Conservation (phyloP, 352 stramenopile species). For the Globisporangium takayamanum region DNA sequence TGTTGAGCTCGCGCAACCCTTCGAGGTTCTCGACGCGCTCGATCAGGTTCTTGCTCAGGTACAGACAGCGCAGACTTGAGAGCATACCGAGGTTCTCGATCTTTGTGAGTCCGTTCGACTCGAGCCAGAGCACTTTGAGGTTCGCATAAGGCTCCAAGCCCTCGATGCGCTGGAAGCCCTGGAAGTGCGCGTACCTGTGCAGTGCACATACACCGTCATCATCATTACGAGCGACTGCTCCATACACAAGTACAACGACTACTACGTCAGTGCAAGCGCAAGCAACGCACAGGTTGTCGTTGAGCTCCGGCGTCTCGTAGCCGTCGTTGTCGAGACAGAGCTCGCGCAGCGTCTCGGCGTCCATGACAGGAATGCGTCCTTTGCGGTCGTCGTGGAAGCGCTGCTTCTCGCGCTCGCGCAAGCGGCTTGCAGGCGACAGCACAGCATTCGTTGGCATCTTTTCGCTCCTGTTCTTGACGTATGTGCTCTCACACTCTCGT, state of each 20-base stretch:
- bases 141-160: conserved; percentile 92
- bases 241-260: neutral
- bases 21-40: conserved; percentile 65
- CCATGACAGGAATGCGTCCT: conserved; percentile 82
- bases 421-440: conserved; percentile 41
- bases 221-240: neutral
- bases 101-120: conserved; percentile 89
- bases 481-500: too few relatives aligned
- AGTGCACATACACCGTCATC: conserved; percentile 17
- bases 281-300: conserved; percentile 77
- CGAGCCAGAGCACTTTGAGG: conserved; percentile 94
- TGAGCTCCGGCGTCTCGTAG: conserved; percentile 76
- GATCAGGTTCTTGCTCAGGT: conserved; percentile 92
- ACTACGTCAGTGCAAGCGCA: too few relatives aligned
- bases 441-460: conserved; percentile 35
- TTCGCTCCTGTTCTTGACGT: too few relatives aligned
- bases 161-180: conserved; percentile 92
- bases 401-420: conserved; percentile 66
- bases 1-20: conserved; percentile 75
- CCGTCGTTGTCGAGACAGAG: conserved; percentile 89
- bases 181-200: conserved; percentile 88
- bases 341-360: conserved; percentile 72
- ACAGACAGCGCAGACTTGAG: conserved; percentile 87
- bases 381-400: conserved; percentile 59
- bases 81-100: conserved; percentile 80